Conservation (phyloP, 2,329 filamentous ascomycete genomes). For the Chaetomium olivaceum region DNA sequence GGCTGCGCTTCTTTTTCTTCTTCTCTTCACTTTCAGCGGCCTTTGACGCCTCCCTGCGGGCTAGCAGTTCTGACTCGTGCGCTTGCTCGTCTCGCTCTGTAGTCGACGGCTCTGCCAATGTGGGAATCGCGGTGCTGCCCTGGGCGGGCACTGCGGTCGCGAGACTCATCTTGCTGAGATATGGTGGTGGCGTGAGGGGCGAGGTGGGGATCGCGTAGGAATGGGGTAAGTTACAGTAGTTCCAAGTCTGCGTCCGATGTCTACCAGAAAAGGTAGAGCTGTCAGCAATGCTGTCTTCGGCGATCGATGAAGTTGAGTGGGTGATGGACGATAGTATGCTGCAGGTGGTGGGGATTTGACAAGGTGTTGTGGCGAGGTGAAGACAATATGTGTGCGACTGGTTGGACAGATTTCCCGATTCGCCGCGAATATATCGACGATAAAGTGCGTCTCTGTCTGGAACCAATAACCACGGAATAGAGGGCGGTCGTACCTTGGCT, state of each 20-base stretch:
- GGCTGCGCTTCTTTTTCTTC: constrained; percentile 54
- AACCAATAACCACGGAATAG: constrained; percentile 25
- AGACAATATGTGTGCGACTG: constrained; percentile 27
- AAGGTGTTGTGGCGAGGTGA: background rate
- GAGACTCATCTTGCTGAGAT: constrained; percentile 34
- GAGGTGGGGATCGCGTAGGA: background rate
- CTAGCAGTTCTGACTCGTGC: background rate
- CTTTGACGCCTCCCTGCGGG: constrained; percentile 27
- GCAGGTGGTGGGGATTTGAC: constrained; percentile 18
- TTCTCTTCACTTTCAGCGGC: constrained; percentile 34
- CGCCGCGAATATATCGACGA: constrained; percentile 30
- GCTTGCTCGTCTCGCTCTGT: constrained; percentile 24
- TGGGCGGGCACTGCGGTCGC: constrained; percentile 32
- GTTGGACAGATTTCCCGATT: constrained; percentile 27
- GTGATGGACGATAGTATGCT: constrained; percentile 9
- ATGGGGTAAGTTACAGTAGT: background rate
- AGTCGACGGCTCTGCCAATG: constrained; percentile 33
- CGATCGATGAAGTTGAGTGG: background rate
- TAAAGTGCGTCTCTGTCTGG: constrained; percentile 25
- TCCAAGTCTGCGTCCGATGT: background rate
- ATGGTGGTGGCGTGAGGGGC: background rate
- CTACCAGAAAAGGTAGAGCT: background rate
- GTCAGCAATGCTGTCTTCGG: background rate
- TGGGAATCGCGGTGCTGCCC: constrained; percentile 36
- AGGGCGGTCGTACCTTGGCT: constrained; percentile 28